A percentile compares a stretch with the other conserved stretches of the same genome.
Evolutionary conservation across 805 yeast species (phyloP).

Genomic region (Nadsonia fulvescens): DNA sequence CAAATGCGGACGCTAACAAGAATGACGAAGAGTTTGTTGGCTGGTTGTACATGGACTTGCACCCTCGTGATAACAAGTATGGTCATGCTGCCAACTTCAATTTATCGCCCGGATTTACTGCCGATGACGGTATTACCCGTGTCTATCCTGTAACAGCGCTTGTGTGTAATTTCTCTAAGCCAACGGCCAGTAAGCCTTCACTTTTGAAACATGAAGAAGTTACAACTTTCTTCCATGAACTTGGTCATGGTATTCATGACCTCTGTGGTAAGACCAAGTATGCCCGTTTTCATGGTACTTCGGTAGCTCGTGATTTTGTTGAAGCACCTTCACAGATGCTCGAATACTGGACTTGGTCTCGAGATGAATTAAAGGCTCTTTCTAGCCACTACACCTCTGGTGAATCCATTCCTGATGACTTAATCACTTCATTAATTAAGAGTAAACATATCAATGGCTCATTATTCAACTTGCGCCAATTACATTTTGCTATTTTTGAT

Average conservation of each 20-base stretch:
- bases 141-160: conserved; percentile 55
- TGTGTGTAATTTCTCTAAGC: conserved; percentile 73
- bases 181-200: conserved; percentile 50
- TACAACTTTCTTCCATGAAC: conserved; percentile 72
- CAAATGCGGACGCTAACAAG: too few species aligned
- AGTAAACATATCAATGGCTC: conserved; percentile 69
- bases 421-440: conserved; percentile 37
- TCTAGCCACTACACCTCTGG: conserved; percentile 47
- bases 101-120: conserved; percentile 38
- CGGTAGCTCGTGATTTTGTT: conserved; percentile 71
- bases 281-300: conserved; percentile 58
- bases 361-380: conserved; percentile 34
- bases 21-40: conserved; percentile 62
- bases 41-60: conserved; percentile 62
- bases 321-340: conserved; percentile 85
- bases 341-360: conserved; percentile 79
- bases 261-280: conserved; percentile 47
- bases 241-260: conserved; percentile 80
- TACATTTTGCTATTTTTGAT: conserved; percentile 66
- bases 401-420: conserved; percentile 35
- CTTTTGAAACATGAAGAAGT: conserved; percentile 63
- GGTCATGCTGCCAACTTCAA: conserved; percentile 81
- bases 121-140: conserved; percentile 28
- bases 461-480: conserved; percentile 50
- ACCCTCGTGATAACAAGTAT: conserved; percentile 74